These are phyloP conservation scores for Fermentozyma sake DNA, from an alignment of 1,139 yeast species.

Conservation along the genomic window DNA sequence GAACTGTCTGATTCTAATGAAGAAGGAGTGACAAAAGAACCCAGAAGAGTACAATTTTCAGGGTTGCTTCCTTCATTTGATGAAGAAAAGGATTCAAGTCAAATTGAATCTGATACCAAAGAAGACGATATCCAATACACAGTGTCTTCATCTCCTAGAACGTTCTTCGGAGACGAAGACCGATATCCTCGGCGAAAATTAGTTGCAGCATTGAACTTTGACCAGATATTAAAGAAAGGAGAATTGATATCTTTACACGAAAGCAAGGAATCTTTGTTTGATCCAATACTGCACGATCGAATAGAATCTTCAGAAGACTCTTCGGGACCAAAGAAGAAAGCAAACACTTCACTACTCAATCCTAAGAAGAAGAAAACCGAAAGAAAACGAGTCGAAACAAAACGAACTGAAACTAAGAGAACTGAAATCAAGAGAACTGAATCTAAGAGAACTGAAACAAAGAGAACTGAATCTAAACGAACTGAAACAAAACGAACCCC, in stretches of 20 bases:
- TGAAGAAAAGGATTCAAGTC: constrained; percentile 7
- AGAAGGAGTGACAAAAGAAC: constrained; percentile 1
- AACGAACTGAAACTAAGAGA: constrained; percentile 1
- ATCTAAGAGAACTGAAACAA: background rate
- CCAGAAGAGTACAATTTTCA: constrained; percentile 10
- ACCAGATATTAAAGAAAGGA: constrained; percentile 20
- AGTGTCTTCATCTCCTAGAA: constrained; percentile 19
- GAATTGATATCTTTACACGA: too few species aligned
- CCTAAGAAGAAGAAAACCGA: constrained; percentile 2
- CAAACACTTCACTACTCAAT: too few species aligned
- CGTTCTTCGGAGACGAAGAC: constrained; percentile 17
- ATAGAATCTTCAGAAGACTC: too few species aligned
- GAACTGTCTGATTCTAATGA: too few species aligned
- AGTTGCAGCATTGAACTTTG: constrained; percentile 23
- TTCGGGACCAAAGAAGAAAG: too few species aligned
- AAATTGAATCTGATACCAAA: constrained; percentile 4
- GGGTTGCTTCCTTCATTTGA: constrained; percentile 16
- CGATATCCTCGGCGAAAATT: constrained; percentile 21
- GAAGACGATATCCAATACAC: constrained; percentile 17
- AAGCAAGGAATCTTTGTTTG: too few species aligned
- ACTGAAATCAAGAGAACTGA: too few species aligned
- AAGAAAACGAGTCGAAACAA: constrained; percentile 1
- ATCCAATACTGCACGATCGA: too few species aligned
- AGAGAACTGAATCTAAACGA: constrained; percentile 1
- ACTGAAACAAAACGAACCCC: constrained; percentile 1